Conservation (phyloP, 495 filamentous ascomycete genomes). For the Neurospora sp. region DNA sequence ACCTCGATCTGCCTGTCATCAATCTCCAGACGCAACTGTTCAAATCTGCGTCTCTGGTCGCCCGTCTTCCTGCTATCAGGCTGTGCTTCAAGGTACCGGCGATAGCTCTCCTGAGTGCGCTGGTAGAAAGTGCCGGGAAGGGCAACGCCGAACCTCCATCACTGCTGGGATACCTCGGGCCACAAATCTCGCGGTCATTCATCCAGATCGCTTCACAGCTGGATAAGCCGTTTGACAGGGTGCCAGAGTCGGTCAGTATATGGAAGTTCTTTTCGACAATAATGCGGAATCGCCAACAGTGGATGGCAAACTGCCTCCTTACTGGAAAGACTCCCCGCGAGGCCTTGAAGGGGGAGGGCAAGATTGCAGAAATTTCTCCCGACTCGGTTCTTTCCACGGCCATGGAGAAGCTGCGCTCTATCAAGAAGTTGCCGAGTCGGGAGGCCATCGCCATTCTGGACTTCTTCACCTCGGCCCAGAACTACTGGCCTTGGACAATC, state of each 20-base stretch:
- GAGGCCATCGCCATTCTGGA: slow-evolving; percentile 66
- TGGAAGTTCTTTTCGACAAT: slow-evolving; percentile 86
- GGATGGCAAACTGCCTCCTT: slow-evolving; percentile 86
- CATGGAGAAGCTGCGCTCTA: slow-evolving; percentile 58
- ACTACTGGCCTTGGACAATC: slow-evolving; percentile 88
- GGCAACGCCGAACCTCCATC: slow-evolving; percentile 69
- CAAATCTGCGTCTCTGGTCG: slow-evolving; percentile 61
- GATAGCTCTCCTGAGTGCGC: slow-evolving; percentile 57
- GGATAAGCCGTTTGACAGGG: slow-evolving; percentile 62
- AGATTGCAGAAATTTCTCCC: slow-evolving; percentile 35
- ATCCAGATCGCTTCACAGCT: slow-evolving; percentile 66
- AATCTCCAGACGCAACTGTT: slow-evolving; percentile 71
- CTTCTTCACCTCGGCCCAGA: slow-evolving; percentile 76
- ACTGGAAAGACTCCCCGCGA: slow-evolving; percentile 77
- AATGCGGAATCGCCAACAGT: slow-evolving; percentile 84
- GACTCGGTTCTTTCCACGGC: slow-evolving; percentile 66
- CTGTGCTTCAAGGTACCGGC: slow-evolving; percentile 55
- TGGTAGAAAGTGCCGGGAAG: slow-evolving; percentile 60
- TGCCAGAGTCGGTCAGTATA: slow-evolving; percentile 49
- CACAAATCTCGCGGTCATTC: slow-evolving; percentile 73
- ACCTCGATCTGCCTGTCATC: slow-evolving; percentile 48
- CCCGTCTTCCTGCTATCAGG: slow-evolving; percentile 67
- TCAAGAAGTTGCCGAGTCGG: slow-evolving; percentile 51
- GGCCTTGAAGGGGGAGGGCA: slow-evolving; percentile 46
- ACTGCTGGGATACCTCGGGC: slow-evolving; percentile 75